Evolutionary conservation across 108 stramenopile genomes (phyloP), one percentile per base, ranked within the genome.

Genomic region (Pseudonitzschia multiseries): DNA sequence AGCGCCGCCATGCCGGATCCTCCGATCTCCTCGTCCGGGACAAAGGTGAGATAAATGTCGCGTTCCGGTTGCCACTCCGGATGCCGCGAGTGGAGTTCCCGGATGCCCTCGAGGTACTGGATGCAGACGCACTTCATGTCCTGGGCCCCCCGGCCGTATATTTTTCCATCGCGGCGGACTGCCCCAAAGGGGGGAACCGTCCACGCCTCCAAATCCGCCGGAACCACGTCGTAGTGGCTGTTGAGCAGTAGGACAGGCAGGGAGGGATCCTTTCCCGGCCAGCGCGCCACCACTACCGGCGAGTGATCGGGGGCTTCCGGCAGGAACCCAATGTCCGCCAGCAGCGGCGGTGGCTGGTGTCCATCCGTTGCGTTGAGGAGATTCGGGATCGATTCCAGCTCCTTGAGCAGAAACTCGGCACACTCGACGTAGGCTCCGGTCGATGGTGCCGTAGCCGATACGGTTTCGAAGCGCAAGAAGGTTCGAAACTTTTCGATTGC

Each of bases 121-220:
- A 95, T 80, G 56, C 93, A 95, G 14, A 98, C 98, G 81, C 94
- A 96, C 73, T 98, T 98, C 97, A 98, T 98, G 79, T 97, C 96
- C 80, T 97, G 97, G 20, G 96, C 78, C 8, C 98, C 98, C 54
- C 96, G 87, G 26, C 96, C 98, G 75, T 95, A 97, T 13, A 98
- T 90, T 29, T 83, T 82, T 10, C 93, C 96, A 68, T 90, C 93
- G 53, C 57, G 22, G 26, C 85, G 84, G 33, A 84, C 73, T 0
- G 84, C 94, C 2, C 68, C 89, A 79, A 97, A 98, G n/a, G 98
- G 93, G 46, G 82, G 80, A 24, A 89, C 79, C 0, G 88, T 86
- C 93, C 93, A 94, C 36, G 83, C 81, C 13, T 74, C 68, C 14
- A 73, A 12, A 21, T 78, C 87, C 29, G 91, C 96, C 0, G 98